A percentile compares a stretch with the other conserved stretches of the same genome.
Evolutionary conservation across 208 protist genomes (phyloP).

Genomic region (Wallacemonas sp.): DNA sequence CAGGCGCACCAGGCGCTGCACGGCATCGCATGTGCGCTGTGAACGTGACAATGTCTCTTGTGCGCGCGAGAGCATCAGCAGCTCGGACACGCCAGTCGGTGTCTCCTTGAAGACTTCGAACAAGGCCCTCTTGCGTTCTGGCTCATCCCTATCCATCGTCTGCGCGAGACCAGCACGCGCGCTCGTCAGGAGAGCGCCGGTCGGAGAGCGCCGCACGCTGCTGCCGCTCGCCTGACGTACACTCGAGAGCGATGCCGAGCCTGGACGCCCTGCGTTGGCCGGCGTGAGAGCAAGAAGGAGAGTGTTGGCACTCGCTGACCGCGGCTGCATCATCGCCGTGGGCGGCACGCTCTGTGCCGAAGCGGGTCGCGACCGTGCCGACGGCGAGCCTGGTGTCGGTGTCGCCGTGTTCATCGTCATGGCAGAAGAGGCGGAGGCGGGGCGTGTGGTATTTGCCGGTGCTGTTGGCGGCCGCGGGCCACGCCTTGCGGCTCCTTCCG

Average conservation of each 20-base stretch:
- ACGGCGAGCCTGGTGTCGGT: neutral
- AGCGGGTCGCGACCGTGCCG: too few species aligned
- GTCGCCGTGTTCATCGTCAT: too few species aligned
- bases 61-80: conserved; percentile 27
- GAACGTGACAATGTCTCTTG: conserved; percentile 19
- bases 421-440: too few species aligned
- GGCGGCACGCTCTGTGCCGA: neutral
- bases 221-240: neutral
- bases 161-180: neutral
- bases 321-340: neutral
- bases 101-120: conserved; percentile 77
- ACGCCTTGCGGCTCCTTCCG: too few species aligned
- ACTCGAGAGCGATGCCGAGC: neutral
- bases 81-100: conserved; percentile 14
- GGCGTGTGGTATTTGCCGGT: too few species aligned
- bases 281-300: neutral
- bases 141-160: neutral
- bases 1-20: conserved; percentile 15
- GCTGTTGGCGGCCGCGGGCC: too few species aligned
- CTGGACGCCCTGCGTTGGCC: neutral
- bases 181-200: neutral
- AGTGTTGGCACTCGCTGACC: neutral
- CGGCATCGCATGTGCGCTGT: conserved; percentile 29
- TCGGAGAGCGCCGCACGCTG: neutral
- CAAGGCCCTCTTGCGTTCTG: conserved; percentile 24